Evolutionary conservation across 208 protist species (phyloP).

Genomic region (Wallacemonas sp.): DNA sequence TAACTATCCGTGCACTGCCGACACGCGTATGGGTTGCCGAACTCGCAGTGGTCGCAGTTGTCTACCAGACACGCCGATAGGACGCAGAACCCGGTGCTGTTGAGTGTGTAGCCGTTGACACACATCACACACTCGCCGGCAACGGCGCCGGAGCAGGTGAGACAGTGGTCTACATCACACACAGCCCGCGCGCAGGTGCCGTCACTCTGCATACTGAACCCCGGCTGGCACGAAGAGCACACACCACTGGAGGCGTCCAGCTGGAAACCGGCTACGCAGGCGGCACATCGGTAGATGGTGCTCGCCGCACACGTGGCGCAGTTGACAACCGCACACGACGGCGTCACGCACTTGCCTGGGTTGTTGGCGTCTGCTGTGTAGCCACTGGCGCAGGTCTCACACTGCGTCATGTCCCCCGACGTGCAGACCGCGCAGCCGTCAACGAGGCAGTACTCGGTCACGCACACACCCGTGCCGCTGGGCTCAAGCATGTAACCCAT

Average conservation of each 20-base stretch:
- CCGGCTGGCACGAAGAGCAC: neutral
- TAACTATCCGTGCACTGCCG: neutral
- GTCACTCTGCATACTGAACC: neutral
- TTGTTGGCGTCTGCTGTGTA: neutral
- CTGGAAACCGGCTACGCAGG: neutral
- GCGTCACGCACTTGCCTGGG: neutral
- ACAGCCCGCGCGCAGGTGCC: neutral
- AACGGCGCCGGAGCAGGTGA: neutral
- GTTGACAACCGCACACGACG: neutral
- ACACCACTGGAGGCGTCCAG: neutral
- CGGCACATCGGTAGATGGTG: neutral
- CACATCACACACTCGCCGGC: neutral
- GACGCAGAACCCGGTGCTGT: neutral
- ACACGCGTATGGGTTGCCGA: neutral
- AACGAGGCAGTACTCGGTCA: neutral
- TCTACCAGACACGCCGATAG: neutral
- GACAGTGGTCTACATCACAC: neutral
- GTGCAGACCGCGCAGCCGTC: neutral
- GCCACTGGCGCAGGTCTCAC: neutral
- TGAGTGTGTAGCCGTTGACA: neutral
- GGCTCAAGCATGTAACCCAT: neutral
- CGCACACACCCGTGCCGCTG: neutral
- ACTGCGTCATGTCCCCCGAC: neutral
- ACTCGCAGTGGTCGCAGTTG: neutral
- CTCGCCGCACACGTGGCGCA: neutral